Base-by-base conservation (phyloP, 2,329 filamentous ascomycete genomes). In the Monilinia laxa region DNA sequence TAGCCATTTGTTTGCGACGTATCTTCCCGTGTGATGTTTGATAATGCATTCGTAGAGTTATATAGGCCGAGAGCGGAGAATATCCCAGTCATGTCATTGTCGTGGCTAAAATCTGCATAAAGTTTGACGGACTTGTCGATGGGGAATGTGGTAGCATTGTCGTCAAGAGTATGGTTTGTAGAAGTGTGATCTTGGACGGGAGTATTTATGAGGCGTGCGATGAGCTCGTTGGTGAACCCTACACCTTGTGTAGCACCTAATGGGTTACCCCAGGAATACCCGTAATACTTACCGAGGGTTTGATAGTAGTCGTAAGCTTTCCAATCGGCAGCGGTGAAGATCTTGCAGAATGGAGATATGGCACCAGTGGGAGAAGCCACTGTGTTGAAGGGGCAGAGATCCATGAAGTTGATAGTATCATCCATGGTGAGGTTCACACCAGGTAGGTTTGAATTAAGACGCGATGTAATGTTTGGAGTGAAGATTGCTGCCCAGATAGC, bases 31-130 rank as follows among this genome's bases (percentile, higher is more conserved):
- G 80, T 80, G 3, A 80, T 80, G 31, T 82, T 83, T 2, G 84
- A 81, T 31, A 90, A 79, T 14, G 83, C 80, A 18, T 76, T 73
- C 0, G 87, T 91, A 54, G 78, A 79, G 71, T 93, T 90, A 79
- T 92, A 96, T 35, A 97, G 79, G 0, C 92, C 91, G 70, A 97
- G 75, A 0, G 92, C 92, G 6, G 87, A 87, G 75, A 90, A 90
- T 9, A 96, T 86, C 10, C 85, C 84, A 40, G 85, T 86, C 87
- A 97, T 92, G 75, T 90, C 88, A 77, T 96, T 97, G 78, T 97
- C 93, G 78, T 97, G 93, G 70, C 88, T 91, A 75, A 97, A 97
- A 78, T 97, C 93, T 0, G 92, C 93, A 74, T 96, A 97, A 1
- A 97, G 79, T 14, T 79, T 79, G 54, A 80, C 78, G 69, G 84